Evolutionary conservation across 1,139 yeast genomes (phyloP), one percentile per base, ranked within the genome.

Genomic region (Candida pseudoviswanathii): DNA sequence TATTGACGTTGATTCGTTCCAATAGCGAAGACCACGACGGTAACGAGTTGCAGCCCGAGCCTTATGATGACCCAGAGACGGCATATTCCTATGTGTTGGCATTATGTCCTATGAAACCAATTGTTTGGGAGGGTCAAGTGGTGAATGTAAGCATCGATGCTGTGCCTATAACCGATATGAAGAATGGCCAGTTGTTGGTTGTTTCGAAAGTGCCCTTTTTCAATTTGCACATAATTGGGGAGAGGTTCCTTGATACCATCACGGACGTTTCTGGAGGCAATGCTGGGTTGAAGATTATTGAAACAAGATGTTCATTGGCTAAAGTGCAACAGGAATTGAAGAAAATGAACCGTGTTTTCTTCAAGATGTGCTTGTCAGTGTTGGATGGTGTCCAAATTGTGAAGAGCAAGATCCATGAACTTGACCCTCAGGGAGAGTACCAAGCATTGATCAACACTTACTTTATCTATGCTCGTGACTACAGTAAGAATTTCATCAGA

Each of bases 41-140:
- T 45, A 50, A 52, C 32, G 58, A 58, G 7, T 52, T 55, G 40
- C 50, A 51, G 44, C 59, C 57, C 31, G 59, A 66, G 40, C 58
- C 67, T 0, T 68, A 68, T 30, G 21, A 32, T 43, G 45, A 43
- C 22, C 41, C 45, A 21, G 41, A 43, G 4, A 34, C 41, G 2
- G 78, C 73, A 22, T 65, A 71, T 48, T 85, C 89, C 0, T 90
- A 90, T 58, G 79, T 91, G 11, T 61, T 92, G 33, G 86, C 92
- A 0, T 70, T 91, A 24, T 85, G 89, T 59, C 94, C 96, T 1
- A 80, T 86, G 10, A 89, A 89, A 59, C 96, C 97, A 0, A 80
- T 92, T 63, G 83, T 89, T 29, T 92, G 98, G 98, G 94, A 89
- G 55, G 98, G 98, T 2, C 78, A 80, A 25, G 85, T 87, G 53